Conservation (phyloP, 1,284 basidiomycete species). For the Sparassis latifolia region DNA sequence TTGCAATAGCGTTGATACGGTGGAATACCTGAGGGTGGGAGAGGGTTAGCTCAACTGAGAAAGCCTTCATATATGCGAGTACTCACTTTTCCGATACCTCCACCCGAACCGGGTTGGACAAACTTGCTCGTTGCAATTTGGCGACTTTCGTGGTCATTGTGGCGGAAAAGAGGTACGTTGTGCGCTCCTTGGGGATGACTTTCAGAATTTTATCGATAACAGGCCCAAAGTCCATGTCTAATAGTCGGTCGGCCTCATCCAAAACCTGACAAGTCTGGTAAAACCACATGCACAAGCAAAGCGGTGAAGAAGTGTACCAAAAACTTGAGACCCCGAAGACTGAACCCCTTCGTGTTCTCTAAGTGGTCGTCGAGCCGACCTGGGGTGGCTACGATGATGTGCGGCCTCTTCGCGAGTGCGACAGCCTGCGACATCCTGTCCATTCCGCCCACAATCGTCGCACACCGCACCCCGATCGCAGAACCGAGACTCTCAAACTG, state of each 20-base stretch:
- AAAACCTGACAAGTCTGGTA: slow-evolving; percentile 55
- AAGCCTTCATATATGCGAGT: not conserved
- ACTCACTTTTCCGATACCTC: slow-evolving; percentile 90
- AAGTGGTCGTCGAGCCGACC: slow-evolving; percentile 94
- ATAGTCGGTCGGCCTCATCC: slow-evolving; percentile 94
- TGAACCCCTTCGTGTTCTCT: slow-evolving; percentile 98
- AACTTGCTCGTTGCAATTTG: slow-evolving; percentile 93
- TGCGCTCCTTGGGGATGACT: slow-evolving; percentile 90
- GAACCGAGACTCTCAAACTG: slow-evolving; percentile 93
- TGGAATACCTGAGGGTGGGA: slow-evolving; percentile 75
- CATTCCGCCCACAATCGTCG: slow-evolving; percentile 93
- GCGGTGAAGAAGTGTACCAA: slow-evolving; percentile 44
- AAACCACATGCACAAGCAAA: not conserved
- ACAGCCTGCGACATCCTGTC: slow-evolving; percentile 93
- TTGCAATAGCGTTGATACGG: slow-evolving; percentile 92
- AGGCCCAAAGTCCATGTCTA: slow-evolving; percentile 97
- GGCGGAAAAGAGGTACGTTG: slow-evolving; percentile 95
- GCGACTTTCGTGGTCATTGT: slow-evolving; percentile 99
- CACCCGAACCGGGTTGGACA: slow-evolving; percentile 91
- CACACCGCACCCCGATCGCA: slow-evolving; percentile 89
- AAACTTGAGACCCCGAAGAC: slow-evolving; percentile 82
- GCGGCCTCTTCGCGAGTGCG: slow-evolving; percentile 89
- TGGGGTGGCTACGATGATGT: slow-evolving; percentile 96
- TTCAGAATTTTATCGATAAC: slow-evolving; percentile 98
- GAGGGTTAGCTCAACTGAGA: too few species aligned